Evolutionary conservation across 306 rosid species (phyloP).

Genomic region (Trichosanthes cucumerina): DNA sequence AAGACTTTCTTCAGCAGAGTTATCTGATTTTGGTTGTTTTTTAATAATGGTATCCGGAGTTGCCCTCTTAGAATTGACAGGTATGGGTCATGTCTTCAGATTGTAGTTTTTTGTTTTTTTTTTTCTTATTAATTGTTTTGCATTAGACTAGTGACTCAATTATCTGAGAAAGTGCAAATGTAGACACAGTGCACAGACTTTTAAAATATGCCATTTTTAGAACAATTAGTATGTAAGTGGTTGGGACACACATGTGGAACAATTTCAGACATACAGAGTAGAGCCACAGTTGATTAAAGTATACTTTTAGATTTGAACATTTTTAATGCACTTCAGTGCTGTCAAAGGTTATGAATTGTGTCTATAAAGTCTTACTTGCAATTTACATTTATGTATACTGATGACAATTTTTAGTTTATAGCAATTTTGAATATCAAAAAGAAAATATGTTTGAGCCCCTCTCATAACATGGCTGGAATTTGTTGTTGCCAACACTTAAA

Average conservation of each 20-base stretch:
- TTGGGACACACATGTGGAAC: not conserved
- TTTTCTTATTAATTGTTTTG: conserved; percentile 2
- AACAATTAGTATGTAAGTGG: not conserved
- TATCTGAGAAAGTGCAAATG: not conserved
- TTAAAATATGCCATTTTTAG: not conserved
- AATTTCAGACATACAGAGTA: not conserved
- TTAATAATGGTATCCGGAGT: conserved; percentile 77
- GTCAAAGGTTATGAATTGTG: not conserved
- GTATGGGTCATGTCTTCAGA: conserved; percentile 16
- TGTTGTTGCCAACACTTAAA: not conserved
- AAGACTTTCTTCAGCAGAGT: conserved; percentile 72
- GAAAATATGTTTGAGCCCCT: not conserved
- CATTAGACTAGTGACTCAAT: not conserved
- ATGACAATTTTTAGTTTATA: not conserved
- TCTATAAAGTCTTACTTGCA: not conserved
- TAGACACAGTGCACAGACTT: not conserved
- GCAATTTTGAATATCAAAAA: not conserved
- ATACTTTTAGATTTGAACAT: not conserved
- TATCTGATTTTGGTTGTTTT: conserved; percentile 87
- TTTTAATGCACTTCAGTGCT: not conserved
- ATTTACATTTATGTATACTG: not conserved
- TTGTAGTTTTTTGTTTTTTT: not conserved
- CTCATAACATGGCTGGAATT: not conserved
- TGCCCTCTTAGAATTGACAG: conserved; percentile 71
- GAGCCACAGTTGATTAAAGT: not conserved